These are phyloP conservation scores for Torrubiella hemipterigena DNA, from an alignment of 2,329 filamentous ascomycete species.

Conservation along the genomic window DNA sequence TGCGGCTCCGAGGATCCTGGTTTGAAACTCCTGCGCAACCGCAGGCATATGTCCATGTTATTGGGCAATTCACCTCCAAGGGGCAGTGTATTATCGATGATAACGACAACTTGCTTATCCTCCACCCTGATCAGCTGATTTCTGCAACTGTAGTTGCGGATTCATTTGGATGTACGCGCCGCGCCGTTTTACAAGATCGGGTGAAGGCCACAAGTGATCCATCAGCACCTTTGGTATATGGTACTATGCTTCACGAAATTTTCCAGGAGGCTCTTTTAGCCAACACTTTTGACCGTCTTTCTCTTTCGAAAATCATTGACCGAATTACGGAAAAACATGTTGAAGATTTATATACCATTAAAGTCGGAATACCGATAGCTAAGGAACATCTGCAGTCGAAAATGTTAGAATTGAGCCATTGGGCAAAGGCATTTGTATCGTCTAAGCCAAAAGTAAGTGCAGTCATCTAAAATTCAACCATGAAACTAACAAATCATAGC, in stretches of 20 bases:
- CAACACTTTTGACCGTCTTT: constrained; percentile 67
- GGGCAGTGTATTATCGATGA: constrained; percentile 79
- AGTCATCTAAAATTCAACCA: background rate
- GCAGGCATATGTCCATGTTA: constrained; percentile 74
- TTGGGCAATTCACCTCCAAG: constrained; percentile 58
- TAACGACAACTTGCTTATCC: constrained; percentile 68
- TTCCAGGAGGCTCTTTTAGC: constrained; percentile 82
- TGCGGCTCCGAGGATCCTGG: constrained; percentile 80
- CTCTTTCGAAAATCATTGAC: constrained; percentile 55
- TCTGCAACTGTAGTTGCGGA: constrained; percentile 95
- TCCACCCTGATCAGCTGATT: constrained; percentile 91
- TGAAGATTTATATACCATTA: constrained; percentile 82
- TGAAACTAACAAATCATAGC: constrained; percentile 26
- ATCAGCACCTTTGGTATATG: constrained; percentile 75
- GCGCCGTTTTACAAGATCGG: constrained; percentile 86
- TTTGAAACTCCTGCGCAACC: constrained; percentile 63
- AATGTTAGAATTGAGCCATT: constrained; percentile 67
- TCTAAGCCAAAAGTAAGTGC: constrained; percentile 50
- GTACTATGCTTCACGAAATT: constrained; percentile 85
- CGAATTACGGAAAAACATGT: constrained; percentile 63
- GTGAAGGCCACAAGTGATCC: constrained; percentile 82
- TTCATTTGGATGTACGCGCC: constrained; percentile 81
- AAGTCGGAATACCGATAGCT: constrained; percentile 60
- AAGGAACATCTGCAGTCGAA: constrained; percentile 73
- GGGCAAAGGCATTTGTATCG: constrained; percentile 74